Evolutionary conservation across 305 asterid genomes (phyloP), one percentile per base, ranked within the genome.

Genomic region (Fraxinus paxiana): DNA sequence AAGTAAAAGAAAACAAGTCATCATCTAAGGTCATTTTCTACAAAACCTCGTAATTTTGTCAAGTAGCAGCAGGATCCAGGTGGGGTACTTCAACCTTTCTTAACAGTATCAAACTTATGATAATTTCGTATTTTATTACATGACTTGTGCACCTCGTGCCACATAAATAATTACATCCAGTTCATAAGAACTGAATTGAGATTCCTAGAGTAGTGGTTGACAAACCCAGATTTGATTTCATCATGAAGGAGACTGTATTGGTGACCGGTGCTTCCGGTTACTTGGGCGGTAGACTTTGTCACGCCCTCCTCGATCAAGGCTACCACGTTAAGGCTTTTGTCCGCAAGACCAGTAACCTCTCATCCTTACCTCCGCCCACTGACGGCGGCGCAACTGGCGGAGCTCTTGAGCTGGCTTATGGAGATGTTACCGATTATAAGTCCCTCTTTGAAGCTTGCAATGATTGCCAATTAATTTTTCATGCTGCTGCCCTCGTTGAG

Each of bases 191-290:
- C 30, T 59, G 70, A 59, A 22, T 22, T 59, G 13, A 59, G 70
- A 59, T 6, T 43, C 54, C 54, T 43, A 0, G 70, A 2, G 5
- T 22, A 20, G 28, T 59, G 10, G 70, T 20, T 20, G 70, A 20
- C 69, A 18, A 59, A 18, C 31, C 70, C 70, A 6, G 15, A 1
- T 38, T 38, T 38, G 46, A 59, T 7, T 59, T 22, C 72, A 26
- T 22, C 18, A 88, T 80, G 95, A 87, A 82, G 90, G 90, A 93
- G 86, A 88, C 81, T 61, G 87, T 87, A 41, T 74, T 93, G 88
- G 98, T 95, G 35, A 93, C 99, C 81, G 99, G 99, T 41, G 98
- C 99, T 73, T 91, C 99, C 81, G 98, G 99, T 77, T 95, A 85
- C 88, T 81, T 95, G 41, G 99, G 99, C 24, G 98, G 98, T 15